Percentiles rank a stretch among this genome's conserved stretches.
Conservation (phyloP, 139 green algal genomes). For the Chlamydomonas incerta region DNA sequence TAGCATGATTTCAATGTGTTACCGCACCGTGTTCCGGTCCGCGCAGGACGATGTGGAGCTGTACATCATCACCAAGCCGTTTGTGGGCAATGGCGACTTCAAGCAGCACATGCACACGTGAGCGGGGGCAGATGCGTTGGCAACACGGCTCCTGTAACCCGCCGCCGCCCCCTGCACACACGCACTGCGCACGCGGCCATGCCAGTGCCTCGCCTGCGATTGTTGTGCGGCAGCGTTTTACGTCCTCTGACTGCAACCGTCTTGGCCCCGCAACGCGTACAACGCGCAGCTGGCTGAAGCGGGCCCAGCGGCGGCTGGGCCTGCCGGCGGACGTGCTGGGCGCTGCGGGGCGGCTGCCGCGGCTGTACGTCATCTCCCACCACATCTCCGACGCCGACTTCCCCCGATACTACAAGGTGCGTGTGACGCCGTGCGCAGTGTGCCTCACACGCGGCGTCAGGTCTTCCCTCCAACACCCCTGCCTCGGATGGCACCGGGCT, state of each 20-base stretch:
- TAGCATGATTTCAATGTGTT: too few species aligned
- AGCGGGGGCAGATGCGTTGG: not conserved
- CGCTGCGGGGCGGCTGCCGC: constrained; percentile 32
- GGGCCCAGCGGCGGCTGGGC: constrained; percentile 16
- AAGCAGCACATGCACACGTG: constrained; percentile 45
- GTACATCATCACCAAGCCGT: constrained; percentile 74
- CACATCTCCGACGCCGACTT: constrained; percentile 60
- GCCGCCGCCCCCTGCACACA: too few species aligned
- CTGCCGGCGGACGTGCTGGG: constrained; percentile 33
- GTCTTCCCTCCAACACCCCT: too few species aligned
- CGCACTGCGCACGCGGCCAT: too few species aligned
- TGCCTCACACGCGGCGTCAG: too few species aligned
- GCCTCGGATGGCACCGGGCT: not conserved
- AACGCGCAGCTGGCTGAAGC: constrained; percentile 10
- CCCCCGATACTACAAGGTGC: constrained; percentile 60
- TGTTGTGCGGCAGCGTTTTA: too few species aligned
- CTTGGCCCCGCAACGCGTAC: too few species aligned
- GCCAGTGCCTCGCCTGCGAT: too few species aligned
- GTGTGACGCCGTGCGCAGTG: not conserved
- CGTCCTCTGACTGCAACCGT: too few species aligned
- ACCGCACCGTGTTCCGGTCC: too few species aligned
- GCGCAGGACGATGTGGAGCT: constrained; percentile 48
- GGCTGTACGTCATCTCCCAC: constrained; percentile 62
- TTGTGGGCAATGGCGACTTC: constrained; percentile 47
- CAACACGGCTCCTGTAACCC: too few species aligned